Percentiles rank a stretch among this genome's conserved stretches.
phyloP scores from a whole-genome alignment of 768 basidiomycete genomes.

The Guyanaporus albipodus region DNA sequence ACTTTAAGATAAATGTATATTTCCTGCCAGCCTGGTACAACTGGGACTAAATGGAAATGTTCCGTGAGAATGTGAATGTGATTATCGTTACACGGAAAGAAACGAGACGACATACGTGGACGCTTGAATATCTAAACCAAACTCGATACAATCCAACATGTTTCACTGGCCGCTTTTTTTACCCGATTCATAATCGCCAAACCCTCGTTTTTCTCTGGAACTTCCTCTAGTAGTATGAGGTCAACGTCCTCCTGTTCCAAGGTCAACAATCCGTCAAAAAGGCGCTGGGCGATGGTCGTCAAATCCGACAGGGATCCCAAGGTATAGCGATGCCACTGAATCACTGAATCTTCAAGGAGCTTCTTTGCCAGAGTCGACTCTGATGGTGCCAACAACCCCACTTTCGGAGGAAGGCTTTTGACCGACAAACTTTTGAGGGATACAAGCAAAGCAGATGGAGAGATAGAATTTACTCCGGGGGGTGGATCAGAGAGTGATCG shows the following conservation, averaged over 20 bases:
- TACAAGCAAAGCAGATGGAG: slow-evolving; percentile 38
- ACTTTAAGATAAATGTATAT: neutral
- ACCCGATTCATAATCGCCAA: slow-evolving; percentile 94
- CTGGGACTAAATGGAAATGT: too few species aligned
- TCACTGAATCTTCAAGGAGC: slow-evolving; percentile 29
- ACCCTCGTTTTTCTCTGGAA: slow-evolving; percentile 77
- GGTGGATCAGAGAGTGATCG: slow-evolving; percentile 48
- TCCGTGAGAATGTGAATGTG: neutral
- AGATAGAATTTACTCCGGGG: slow-evolving; percentile 25
- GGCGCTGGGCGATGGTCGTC: slow-evolving; percentile 65
- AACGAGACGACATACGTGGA: slow-evolving; percentile 14
- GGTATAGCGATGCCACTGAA: slow-evolving; percentile 55
- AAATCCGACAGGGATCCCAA: slow-evolving; percentile 54
- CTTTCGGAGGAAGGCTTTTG: slow-evolving; percentile 29
- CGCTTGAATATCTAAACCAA: slow-evolving; percentile 14
- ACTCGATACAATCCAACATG: slow-evolving; percentile 26
- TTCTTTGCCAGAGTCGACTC: slow-evolving; percentile 43
- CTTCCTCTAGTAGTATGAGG: slow-evolving; percentile 80
- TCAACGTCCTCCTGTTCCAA: slow-evolving; percentile 76
- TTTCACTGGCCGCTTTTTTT: slow-evolving; percentile 78
- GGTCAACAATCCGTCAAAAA: slow-evolving; percentile 85
- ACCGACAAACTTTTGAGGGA: slow-evolving; percentile 34
- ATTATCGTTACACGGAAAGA: neutral
- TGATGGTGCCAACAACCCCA: slow-evolving; percentile 67
- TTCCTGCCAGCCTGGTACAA: too few species aligned